phyloP scores from a whole-genome alignment of 306 rosid genomes.

The Fagus sylvatica region DNA sequence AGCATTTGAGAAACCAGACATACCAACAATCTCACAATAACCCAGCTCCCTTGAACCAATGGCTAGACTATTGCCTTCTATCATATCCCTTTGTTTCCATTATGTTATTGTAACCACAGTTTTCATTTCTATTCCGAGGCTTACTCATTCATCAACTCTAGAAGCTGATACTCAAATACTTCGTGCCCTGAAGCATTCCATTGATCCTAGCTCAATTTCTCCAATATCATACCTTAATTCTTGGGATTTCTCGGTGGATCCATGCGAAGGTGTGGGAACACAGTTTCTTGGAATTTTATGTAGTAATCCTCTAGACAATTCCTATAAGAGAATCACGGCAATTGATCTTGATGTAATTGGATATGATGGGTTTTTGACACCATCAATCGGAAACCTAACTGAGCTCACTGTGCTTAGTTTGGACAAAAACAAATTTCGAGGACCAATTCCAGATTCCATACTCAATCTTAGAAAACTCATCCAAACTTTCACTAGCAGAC shows the following conservation, averaged over 20 bases:
- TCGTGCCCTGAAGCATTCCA: slow-evolving; percentile 19
- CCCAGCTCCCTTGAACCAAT: slow-evolving; percentile 3
- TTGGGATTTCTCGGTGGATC: slow-evolving; percentile 50
- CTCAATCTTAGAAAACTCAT: slow-evolving; percentile 41
- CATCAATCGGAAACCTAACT: slow-evolving; percentile 40
- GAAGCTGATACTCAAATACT: slow-evolving; percentile 34
- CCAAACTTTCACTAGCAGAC: slow-evolving; percentile 36
- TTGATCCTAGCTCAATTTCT: slow-evolving; percentile 48
- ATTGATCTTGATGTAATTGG: slow-evolving; percentile 50
- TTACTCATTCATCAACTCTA: slow-evolving; percentile 29
- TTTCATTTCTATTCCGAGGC: slow-evolving; percentile 10
- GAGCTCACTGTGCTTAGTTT: slow-evolving; percentile 41
- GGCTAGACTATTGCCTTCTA: slow-evolving; percentile 26
- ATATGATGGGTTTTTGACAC: slow-evolving; percentile 48
- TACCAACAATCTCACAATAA: slow-evolving; percentile 11
- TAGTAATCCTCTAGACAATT: slow-evolving; percentile 31
- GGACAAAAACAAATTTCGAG: slow-evolving; percentile 44
- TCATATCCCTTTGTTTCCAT: slow-evolving; percentile 16
- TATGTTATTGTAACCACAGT: slow-evolving; percentile 15
- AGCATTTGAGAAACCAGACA: slow-evolving; percentile 1
- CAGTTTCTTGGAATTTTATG: slow-evolving; percentile 53
- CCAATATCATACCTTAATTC: slow-evolving; percentile 29
- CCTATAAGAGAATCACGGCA: slow-evolving; percentile 44
- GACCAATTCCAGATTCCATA: slow-evolving; percentile 41
- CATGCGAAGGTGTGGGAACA: slow-evolving; percentile 39